Conservation (phyloP, 1,284 basidiomycete genomes). For the Ceratobasidium sp. region DNA sequence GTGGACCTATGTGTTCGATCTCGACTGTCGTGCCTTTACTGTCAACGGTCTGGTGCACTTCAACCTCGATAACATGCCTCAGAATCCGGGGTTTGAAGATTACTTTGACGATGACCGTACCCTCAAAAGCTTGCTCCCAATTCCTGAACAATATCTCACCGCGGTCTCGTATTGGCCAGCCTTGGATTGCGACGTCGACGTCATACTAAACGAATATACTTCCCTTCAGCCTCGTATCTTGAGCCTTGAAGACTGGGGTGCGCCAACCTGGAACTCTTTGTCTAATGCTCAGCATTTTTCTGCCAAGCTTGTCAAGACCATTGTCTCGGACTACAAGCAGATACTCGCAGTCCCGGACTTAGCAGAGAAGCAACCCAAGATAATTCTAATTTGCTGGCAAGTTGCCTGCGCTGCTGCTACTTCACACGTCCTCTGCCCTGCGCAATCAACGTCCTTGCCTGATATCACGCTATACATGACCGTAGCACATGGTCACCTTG, state of each 20-base stretch:
- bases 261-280: constrained; percentile 4
- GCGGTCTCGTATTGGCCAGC: background rate
- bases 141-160: background rate
- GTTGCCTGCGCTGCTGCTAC: constrained; percentile 1
- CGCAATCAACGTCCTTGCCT: background rate
- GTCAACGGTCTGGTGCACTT: background rate
- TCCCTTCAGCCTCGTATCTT: background rate
- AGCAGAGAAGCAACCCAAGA: background rate
- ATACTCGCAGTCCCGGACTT: background rate
- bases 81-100: too few species aligned
- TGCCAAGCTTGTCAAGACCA: background rate
- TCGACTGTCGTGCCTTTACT: background rate
- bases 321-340: background rate
- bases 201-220: background rate
- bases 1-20: constrained; percentile 5
- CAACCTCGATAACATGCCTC: constrained; percentile 12
- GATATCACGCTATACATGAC: too few species aligned
- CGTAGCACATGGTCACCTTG: too few species aligned
- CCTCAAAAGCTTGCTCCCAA: too few species aligned
- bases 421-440: background rate
- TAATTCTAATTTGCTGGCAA: constrained; percentile 6
- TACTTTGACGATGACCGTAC: too few species aligned
- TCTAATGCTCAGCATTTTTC: constrained; percentile 6
- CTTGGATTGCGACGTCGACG: background rate
- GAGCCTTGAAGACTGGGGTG: background rate